Conservation (phyloP, 257 asterid genomes). For the Coffea canephora region DNA sequence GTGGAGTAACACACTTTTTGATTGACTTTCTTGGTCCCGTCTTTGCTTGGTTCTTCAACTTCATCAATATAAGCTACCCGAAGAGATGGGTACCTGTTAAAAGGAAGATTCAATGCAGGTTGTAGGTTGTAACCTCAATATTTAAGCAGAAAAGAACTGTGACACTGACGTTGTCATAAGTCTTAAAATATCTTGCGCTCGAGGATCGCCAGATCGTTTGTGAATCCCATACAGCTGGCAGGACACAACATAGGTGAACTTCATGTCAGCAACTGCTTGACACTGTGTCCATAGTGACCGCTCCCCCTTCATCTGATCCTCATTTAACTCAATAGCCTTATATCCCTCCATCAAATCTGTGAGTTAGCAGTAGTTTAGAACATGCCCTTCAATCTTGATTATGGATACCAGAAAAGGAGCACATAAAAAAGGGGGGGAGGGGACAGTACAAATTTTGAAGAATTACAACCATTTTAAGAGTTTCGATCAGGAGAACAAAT, state of each 20-base stretch:
- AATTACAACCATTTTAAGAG: neutral
- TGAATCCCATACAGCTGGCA: conserved; percentile 93
- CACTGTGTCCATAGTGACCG: conserved; percentile 93
- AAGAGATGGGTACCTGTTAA: conserved; percentile 86
- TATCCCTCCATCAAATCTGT: conserved; percentile 94
- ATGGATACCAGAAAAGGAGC: neutral
- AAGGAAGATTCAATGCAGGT: conserved; percentile 15
- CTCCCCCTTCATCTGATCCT: conserved; percentile 97
- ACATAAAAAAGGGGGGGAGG: too few relatives aligned
- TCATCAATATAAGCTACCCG: conserved; percentile 98
- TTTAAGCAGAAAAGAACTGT: conserved; percentile 10
- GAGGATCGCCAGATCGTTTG: conserved; percentile 85
- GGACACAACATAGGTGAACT: conserved; percentile 92
- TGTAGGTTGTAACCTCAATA: neutral
- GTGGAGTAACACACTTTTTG: conserved; percentile 89
- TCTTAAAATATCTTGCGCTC: conserved; percentile 89
- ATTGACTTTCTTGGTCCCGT: conserved; percentile 68
- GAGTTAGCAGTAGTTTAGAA: conserved; percentile 17
- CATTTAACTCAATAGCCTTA: conserved; percentile 91
- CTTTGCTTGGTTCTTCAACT: conserved; percentile 93
- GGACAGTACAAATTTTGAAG: neutral
- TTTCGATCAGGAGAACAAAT: conserved; percentile 24
- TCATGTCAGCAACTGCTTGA: conserved; percentile 99
- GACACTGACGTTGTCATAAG: conserved; percentile 82
- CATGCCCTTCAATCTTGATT: neutral